Conservation (phyloP, 148 eudicot species). For the Rhododendron simsii region DNA sequence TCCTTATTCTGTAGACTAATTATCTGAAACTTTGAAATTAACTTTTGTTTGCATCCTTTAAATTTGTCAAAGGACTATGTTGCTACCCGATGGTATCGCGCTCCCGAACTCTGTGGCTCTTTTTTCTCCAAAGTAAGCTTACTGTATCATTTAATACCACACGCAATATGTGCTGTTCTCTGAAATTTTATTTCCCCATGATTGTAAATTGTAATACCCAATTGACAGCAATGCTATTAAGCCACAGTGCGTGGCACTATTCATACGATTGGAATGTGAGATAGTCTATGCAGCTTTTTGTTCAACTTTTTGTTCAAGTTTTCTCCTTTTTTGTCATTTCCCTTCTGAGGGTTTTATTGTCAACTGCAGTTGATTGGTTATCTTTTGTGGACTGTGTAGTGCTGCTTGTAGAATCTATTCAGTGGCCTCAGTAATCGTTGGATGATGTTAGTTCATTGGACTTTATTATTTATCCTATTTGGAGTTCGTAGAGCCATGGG, state of each 20-base stretch:
- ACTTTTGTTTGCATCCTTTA: neutral
- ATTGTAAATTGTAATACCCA: neutral
- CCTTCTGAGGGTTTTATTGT: neutral
- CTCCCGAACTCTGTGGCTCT: constrained; percentile 59
- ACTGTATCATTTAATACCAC: neutral
- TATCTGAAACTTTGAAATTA: neutral
- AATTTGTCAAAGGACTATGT: constrained; percentile 46
- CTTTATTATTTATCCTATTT: neutral
- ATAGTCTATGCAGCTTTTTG: neutral
- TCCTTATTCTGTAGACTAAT: neutral
- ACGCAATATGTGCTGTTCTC: neutral
- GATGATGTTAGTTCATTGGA: neutral
- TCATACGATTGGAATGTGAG: neutral
- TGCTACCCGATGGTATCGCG: constrained; percentile 59
- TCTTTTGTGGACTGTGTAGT: neutral
- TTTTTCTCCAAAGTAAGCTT: constrained; percentile 57
- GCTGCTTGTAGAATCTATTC: neutral
- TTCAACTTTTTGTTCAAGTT: neutral
- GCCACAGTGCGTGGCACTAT: neutral
- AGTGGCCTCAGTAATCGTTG: neutral
- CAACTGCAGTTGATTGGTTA: neutral
- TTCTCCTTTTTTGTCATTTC: neutral
- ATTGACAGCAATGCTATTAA: neutral
- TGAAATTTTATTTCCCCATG: neutral
- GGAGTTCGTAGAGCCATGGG: neutral